These are phyloP conservation scores for Aspergillus pseudoterreus DNA, from an alignment of 2,329 filamentous ascomycete species.

Conservation along the genomic window DNA sequence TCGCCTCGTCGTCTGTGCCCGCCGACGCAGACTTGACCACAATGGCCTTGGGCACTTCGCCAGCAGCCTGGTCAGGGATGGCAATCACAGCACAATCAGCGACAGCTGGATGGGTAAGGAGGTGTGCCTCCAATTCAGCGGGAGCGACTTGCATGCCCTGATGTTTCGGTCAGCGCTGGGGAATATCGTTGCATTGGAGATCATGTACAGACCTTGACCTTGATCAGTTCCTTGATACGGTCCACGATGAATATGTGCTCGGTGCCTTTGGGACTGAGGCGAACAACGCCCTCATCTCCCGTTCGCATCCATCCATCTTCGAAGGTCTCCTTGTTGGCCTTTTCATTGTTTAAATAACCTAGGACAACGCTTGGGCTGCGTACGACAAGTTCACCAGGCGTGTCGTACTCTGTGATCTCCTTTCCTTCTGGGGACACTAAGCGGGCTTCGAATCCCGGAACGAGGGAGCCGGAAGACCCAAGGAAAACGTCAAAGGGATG, in stretches of 20 bases:
- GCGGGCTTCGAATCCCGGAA: constrained; percentile 63
- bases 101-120: constrained; percentile 71
- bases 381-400: constrained; percentile 75
- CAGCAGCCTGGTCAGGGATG: constrained; percentile 60
- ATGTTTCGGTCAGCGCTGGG: constrained; percentile 2
- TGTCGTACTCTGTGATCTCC: constrained; percentile 67
- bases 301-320: constrained; percentile 77
- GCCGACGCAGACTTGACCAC: constrained; percentile 57
- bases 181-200: constrained; percentile 29
- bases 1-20: constrained; percentile 49
- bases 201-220: constrained; percentile 61
- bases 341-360: constrained; percentile 83
- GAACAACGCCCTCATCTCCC: constrained; percentile 76
- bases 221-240: constrained; percentile 74
- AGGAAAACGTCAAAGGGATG: constrained; percentile 59
- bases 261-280: constrained; percentile 59
- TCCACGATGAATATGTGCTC: constrained; percentile 86
- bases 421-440: constrained; percentile 65
- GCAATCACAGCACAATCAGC: constrained; percentile 76
- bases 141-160: constrained; percentile 80
- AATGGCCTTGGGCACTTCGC: constrained; percentile 62
- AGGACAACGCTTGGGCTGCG: constrained; percentile 73
- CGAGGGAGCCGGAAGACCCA: constrained; percentile 67
- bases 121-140: constrained; percentile 75
- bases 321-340: constrained; percentile 78